Evolutionary conservation across 2,329 filamentous ascomycete species (phyloP).

Genomic region (Fusarium lateritium): DNA sequence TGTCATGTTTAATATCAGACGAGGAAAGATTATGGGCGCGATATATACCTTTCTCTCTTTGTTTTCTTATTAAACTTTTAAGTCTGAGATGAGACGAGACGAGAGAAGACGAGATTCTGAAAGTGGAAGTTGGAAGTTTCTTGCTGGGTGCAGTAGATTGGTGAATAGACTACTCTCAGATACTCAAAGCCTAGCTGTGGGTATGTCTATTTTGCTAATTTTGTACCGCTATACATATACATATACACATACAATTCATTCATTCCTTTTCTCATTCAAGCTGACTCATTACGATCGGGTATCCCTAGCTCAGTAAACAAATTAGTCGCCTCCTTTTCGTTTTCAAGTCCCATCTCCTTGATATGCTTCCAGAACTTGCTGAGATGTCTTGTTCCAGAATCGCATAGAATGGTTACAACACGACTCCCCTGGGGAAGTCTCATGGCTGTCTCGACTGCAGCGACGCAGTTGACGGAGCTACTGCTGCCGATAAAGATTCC

Average conservation of each 20-base stretch:
- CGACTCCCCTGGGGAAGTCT: conserved; percentile 72
- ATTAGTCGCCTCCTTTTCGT: conserved; percentile 58
- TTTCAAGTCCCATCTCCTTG: conserved; percentile 75
- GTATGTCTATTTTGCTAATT: conserved; percentile 5
- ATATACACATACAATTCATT: conserved; percentile 13
- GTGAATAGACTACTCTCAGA: conserved; percentile 13
- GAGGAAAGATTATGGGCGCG: conserved; percentile 43
- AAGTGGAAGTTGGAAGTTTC: not conserved
- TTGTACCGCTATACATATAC: conserved; percentile 14
- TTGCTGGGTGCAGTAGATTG: not conserved
- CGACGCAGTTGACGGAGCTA: conserved; percentile 96
- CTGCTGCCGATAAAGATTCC: conserved; percentile 95
- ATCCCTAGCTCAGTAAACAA: conserved; percentile 68
- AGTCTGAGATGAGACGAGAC: conserved; percentile 1
- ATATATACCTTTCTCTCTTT: conserved; percentile 44
- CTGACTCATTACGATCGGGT: conserved; percentile 32
- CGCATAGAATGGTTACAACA: conserved; percentile 88
- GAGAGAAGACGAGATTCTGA: conserved; percentile 4
- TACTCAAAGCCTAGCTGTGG: not conserved
- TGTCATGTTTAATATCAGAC: conserved; percentile 41
- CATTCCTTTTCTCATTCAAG: conserved; percentile 15
- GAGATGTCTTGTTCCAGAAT: conserved; percentile 84
- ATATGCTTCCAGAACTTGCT: conserved; percentile 89
- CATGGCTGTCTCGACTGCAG: conserved; percentile 78
- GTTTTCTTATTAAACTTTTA: conserved; percentile 29